These are phyloP conservation scores for Coffea canephora DNA, from an alignment of 257 asterid species.

Conservation along the genomic window DNA sequence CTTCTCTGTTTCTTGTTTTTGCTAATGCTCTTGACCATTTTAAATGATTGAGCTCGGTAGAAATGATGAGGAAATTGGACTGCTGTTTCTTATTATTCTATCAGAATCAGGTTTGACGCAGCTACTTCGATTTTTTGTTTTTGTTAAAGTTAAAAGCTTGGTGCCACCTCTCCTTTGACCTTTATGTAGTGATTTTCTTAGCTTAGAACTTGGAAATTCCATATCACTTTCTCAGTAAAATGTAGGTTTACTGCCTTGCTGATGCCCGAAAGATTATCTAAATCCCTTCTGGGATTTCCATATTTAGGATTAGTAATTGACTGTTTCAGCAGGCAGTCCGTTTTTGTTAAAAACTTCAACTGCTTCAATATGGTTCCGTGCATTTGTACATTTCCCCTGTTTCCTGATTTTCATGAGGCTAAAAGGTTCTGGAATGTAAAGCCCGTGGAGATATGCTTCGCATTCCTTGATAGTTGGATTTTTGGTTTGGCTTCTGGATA, in stretches of 20 bases:
- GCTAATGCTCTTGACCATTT: background rate
- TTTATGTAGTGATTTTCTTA: background rate
- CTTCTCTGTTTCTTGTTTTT: background rate
- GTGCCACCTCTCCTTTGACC: background rate
- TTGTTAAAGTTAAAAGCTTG: background rate
- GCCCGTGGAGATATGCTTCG: background rate
- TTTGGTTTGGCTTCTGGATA: no score
- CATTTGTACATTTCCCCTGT: background rate
- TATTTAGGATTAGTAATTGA: background rate
- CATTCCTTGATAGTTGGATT: background rate
- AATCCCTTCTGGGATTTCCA: background rate
- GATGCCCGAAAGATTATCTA: background rate
- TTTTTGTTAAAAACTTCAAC: background rate
- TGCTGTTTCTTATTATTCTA: background rate
- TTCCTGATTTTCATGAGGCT: background rate
- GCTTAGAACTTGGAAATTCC: background rate
- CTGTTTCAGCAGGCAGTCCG: background rate
- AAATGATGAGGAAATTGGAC: background rate
- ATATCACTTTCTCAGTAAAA: background rate
- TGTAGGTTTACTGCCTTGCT: background rate
- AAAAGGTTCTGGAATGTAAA: background rate
- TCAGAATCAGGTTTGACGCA: background rate
- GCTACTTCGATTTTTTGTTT: background rate
- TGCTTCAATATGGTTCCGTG: background rate
- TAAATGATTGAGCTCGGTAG: background rate